Evolutionary conservation across 805 yeast genomes (phyloP), one percentile per base, ranked within the genome.

Genomic region (Cyberlindnera meyerae): DNA sequence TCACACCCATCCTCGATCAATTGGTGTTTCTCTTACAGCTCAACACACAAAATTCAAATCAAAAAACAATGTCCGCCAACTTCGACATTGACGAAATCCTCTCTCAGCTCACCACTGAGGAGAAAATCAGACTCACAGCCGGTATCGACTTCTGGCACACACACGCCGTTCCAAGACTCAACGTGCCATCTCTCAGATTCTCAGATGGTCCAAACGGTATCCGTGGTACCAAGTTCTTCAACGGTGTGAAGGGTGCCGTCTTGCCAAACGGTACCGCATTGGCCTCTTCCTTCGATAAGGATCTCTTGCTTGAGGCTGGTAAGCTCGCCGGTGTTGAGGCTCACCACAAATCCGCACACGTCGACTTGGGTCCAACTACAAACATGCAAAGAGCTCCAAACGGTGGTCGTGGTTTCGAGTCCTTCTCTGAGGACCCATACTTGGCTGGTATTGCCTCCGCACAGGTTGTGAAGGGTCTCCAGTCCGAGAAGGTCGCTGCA

Each of bases 181-280:
- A 59, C 15, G 51, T 74, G 22, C 77, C 75, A 4, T 53, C 36
- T 59, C 43, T 75, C 8, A 61, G 79, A 49, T 49, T 70, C 20
- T 55, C 68, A 12, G 83, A 77, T 49, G 82, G 82, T 15, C 82
- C 82, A 31, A 77, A 77, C 49, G 83, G 82, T 43, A 65, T 75
- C 32, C 62, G 82, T 43, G 82, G 82, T 16, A 73, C 77, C 14
- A 65, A 60, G 30, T 75, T 75, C 49, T 71, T 73, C 50, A 63
- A 69, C 42, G 63, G 73, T 25, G 61, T 65, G 20, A 75, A 76
- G 11, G 63, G 79, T 26, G 77, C 75, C 40, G 75, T 79, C 44
- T 66, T 77, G 47, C 79, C 82, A 5, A 45, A 50, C 51, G 82
- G 81, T 22, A 74, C 82, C 7, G 80, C 66, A 4, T 51, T 77